phyloP scores from a whole-genome alignment of 2,329 filamentous ascomycete genomes.

The Dothidotthia symphoricarpi region DNA sequence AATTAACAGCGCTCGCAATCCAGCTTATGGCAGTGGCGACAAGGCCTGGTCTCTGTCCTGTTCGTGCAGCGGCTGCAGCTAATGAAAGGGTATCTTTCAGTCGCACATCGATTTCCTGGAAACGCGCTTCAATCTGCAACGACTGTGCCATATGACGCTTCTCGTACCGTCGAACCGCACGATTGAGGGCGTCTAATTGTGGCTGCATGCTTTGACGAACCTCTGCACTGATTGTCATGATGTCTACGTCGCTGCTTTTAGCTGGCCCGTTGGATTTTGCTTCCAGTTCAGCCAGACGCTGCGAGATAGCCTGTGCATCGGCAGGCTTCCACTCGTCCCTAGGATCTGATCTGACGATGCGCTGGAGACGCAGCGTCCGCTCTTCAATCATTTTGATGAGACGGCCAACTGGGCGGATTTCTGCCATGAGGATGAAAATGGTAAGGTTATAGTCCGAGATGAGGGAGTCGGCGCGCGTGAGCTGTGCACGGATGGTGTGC shows the following conservation, averaged over 20 bases:
- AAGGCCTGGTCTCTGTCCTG: constrained; percentile 38
- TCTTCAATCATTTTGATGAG: constrained; percentile 76
- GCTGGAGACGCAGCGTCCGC: constrained; percentile 78
- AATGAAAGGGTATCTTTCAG: constrained; percentile 76
- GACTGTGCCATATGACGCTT: constrained; percentile 77
- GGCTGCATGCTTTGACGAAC: constrained; percentile 68
- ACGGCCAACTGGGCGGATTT: constrained; percentile 79
- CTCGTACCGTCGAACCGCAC: constrained; percentile 86
- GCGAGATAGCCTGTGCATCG: constrained; percentile 48
- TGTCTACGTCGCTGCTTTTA: constrained; percentile 42
- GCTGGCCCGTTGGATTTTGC: constrained; percentile 49
- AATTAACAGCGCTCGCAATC: constrained; percentile 21
- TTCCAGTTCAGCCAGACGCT: constrained; percentile 70
- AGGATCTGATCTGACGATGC: constrained; percentile 54
- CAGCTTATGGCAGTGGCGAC: constrained; percentile 29
- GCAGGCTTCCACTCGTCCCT: constrained; percentile 13
- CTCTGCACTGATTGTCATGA: constrained; percentile 49
- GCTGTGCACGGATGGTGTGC: constrained; percentile 74
- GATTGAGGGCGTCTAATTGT: constrained; percentile 82
- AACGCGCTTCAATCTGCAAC: constrained; percentile 71
- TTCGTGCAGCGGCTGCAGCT: constrained; percentile 64
- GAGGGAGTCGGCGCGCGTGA: constrained; percentile 81
- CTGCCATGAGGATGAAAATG: constrained; percentile 83
- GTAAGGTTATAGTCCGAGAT: constrained; percentile 92
- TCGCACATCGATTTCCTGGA: constrained; percentile 68